Conservation (phyloP, 169 alveolate genomes). For the Theileria parva region DNA sequence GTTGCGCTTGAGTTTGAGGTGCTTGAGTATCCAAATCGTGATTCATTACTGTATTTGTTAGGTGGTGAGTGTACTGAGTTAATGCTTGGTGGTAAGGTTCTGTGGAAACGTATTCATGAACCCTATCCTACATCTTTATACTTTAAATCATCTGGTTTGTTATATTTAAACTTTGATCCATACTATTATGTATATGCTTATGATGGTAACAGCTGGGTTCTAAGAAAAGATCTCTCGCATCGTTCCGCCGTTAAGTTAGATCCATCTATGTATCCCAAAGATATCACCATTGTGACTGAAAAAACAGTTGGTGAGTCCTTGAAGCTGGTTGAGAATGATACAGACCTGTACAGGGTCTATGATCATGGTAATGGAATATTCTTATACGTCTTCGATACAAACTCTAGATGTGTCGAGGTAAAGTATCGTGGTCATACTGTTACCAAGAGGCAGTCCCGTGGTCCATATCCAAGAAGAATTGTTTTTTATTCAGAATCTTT, state of each 20-base stretch:
- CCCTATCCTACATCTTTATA: neutral
- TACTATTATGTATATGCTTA: neutral
- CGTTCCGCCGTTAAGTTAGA: neutral
- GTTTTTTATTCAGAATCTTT: neutral
- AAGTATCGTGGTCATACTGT: neutral
- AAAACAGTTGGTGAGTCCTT: neutral
- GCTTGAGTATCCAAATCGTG: neutral
- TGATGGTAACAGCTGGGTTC: neutral
- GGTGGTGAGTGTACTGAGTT: neutral
- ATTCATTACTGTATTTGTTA: neutral
- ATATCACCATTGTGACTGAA: neutral
- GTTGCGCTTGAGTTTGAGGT: neutral
- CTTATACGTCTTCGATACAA: neutral
- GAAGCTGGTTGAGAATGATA: neutral
- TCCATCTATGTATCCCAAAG: neutral
- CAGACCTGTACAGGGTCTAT: neutral
- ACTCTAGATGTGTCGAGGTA: neutral
- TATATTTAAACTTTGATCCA: neutral
- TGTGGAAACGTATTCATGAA: neutral
- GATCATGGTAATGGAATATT: neutral
- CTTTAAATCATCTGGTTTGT: neutral
- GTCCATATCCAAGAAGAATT: neutral
- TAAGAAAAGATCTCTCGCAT: neutral
- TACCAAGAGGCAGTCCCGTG: neutral
- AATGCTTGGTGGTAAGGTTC: neutral